Percentiles rank a stretch among this genome's conserved stretches.
These are phyloP conservation scores for Ciborinia camelliae DNA, from an alignment of 2,329 filamentous ascomycete species.

Conservation along the genomic window DNA sequence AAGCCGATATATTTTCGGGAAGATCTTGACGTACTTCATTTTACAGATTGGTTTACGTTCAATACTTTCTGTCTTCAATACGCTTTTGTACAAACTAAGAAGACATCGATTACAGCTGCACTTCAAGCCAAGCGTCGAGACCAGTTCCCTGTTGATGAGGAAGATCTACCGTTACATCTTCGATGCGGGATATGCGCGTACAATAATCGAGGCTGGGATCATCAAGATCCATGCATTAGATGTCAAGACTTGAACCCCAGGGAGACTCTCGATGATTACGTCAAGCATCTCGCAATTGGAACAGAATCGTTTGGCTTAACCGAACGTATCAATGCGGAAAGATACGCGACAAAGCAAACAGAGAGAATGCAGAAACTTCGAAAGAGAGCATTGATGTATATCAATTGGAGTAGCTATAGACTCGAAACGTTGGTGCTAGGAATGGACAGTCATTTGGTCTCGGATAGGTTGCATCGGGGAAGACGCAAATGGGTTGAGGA, in stretches of 20 bases:
- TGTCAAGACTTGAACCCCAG: not conserved
- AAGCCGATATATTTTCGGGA: not conserved
- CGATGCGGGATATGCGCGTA: not conserved
- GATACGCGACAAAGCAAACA: not conserved
- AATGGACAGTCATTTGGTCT: not conserved
- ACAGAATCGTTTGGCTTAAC: not conserved
- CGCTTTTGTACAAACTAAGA: not conserved
- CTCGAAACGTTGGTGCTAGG: not conserved
- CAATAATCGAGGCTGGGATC: not conserved
- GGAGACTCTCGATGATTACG: not conserved
- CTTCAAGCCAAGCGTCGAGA: not conserved
- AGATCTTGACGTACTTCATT: not conserved
- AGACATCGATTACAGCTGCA: not conserved
- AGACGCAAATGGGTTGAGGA: not conserved
- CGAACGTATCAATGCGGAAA: not conserved
- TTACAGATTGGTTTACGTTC: constrained; percentile 6
- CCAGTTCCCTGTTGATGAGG: not conserved
- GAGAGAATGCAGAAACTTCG: not conserved
- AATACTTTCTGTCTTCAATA: constrained; percentile 1
- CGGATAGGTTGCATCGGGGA: not conserved
- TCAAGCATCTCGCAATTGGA: not conserved
- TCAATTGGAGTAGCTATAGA: not conserved
- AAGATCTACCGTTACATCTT: not conserved
- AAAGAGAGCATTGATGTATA: not conserved
- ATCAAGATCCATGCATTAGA: not conserved